A percentile compares a stretch with the other conserved stretches of the same genome.
phyloP scores from a whole-genome alignment of 176 grass and related monocot species.

The Poa pratensis region DNA sequence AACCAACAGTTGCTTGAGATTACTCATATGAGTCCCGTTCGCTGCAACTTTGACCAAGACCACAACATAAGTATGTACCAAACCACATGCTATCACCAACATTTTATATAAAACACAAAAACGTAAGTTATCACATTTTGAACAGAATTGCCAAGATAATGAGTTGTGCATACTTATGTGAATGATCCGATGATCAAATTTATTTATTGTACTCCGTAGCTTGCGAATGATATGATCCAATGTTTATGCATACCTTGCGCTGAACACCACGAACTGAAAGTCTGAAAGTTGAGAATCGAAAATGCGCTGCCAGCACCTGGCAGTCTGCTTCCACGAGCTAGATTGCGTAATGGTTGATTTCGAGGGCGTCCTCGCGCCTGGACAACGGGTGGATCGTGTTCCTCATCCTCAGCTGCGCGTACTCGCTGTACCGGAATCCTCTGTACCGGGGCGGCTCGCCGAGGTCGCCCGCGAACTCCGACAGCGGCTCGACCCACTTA shows the following conservation, averaged over 20 bases:
- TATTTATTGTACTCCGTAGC: neutral
- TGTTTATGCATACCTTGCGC: too few species aligned
- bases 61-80: neutral
- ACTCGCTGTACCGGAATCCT: conserved; percentile 42
- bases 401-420: conserved; percentile 35
- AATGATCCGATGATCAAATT: neutral
- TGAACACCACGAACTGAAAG: too few species aligned
- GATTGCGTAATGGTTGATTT: conserved; percentile 42
- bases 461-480: conserved; percentile 34
- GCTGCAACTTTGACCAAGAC: neutral
- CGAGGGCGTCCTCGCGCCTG: conserved; percentile 26
- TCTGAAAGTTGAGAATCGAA: too few species aligned
- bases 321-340: neutral
- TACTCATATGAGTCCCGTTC: neutral
- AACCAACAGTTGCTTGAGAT: neutral
- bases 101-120: neutral
- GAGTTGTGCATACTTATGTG: neutral
- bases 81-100: neutral
- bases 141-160: too few species aligned
- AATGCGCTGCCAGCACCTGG: neutral
- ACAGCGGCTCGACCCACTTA: conserved; percentile 47
- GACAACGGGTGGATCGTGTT: conserved; percentile 51
- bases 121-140: too few species aligned
- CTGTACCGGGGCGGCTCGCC: conserved; percentile 39
- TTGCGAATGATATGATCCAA: too few species aligned